Conservation (phyloP, 139 green algal genomes). For the Coelastrella sp. region DNA sequence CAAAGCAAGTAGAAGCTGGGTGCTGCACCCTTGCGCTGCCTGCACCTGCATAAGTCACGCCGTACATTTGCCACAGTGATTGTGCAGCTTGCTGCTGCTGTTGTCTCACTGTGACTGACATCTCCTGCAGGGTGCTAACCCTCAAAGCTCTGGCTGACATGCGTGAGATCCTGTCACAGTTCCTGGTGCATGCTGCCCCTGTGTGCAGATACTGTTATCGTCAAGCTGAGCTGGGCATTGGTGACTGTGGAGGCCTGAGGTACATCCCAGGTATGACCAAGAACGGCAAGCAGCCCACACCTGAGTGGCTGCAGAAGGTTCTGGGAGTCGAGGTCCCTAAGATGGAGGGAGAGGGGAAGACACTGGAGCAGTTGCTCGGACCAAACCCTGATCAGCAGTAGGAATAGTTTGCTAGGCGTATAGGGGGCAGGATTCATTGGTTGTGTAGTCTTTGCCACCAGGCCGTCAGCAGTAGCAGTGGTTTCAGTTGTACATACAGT, state of each 20-base stretch:
- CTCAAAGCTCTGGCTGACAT: slow-evolving; percentile 47
- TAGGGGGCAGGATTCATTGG: too few relatives aligned
- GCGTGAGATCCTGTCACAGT: neutral
- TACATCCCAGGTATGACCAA: slow-evolving; percentile 74
- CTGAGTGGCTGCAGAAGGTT: slow-evolving; percentile 63
- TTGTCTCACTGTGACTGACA: neutral
- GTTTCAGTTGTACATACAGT: too few relatives aligned
- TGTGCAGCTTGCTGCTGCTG: neutral
- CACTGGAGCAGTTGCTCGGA: slow-evolving; percentile 33
- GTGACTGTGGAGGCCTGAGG: slow-evolving; percentile 71
- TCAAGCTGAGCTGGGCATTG: slow-evolving; percentile 80
- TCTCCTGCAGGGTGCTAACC: slow-evolving; percentile 24
- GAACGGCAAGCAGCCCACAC: slow-evolving; percentile 67
- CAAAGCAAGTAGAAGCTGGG: slow-evolving; percentile 56
- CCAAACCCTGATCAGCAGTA: neutral
- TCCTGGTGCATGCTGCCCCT: neutral
- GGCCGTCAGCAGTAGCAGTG: too few relatives aligned
- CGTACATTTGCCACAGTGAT: neutral
- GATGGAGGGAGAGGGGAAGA: slow-evolving; percentile 35
- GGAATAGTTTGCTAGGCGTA: neutral
- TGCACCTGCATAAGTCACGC: neutral
- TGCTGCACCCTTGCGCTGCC: too few relatives aligned
- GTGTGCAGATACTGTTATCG: slow-evolving; percentile 66
- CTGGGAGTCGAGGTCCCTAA: slow-evolving; percentile 50
- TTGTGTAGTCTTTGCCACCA: too few relatives aligned